Conservation (phyloP, 179 eudicot species). For the Patellifolia procumbens region DNA sequence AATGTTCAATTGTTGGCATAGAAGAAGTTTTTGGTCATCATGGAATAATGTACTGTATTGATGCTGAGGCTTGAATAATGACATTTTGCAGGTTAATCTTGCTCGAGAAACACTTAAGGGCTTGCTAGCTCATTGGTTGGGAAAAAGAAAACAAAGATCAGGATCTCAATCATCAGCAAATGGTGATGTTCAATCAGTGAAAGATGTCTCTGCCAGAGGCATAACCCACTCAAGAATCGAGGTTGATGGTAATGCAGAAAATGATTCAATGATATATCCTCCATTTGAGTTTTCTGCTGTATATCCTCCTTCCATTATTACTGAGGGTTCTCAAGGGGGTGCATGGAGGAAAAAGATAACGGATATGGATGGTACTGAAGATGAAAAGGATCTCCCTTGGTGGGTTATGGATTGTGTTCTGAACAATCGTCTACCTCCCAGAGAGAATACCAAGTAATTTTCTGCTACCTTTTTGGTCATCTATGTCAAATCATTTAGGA, state of each 20-base stretch:
- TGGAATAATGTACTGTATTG: neutral
- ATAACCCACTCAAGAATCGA: slow-evolving; percentile 64
- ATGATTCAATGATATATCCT: slow-evolving; percentile 73
- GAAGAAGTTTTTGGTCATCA: neutral
- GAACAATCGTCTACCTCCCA: slow-evolving; percentile 87
- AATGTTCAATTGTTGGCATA: slow-evolving; percentile 1
- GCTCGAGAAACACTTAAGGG: slow-evolving; percentile 99
- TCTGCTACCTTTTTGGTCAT: neutral
- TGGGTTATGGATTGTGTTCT: slow-evolving; percentile 96
- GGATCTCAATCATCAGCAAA: slow-evolving; percentile 71
- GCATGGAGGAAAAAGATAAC: slow-evolving; percentile 94
- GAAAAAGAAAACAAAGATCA: slow-evolving; percentile 67
- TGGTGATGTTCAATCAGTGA: slow-evolving; percentile 73
- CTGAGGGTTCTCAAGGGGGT: slow-evolving; percentile 96
- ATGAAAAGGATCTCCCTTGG: slow-evolving; percentile 90
- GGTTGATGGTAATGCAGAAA: slow-evolving; percentile 70
- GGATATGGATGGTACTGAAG: slow-evolving; percentile 87
- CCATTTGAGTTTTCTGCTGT: slow-evolving; percentile 84
- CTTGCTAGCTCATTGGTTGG: slow-evolving; percentile 77
- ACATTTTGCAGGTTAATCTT: slow-evolving; percentile 66
- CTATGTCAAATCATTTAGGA: slow-evolving; percentile 10
- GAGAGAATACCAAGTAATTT: slow-evolving; percentile 95
- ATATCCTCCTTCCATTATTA: slow-evolving; percentile 87
- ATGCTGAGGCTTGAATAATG: slow-evolving; percentile 7
- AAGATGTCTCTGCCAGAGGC: slow-evolving; percentile 60